These are phyloP conservation scores for Grosmannia serpens DNA, from an alignment of 2,329 filamentous ascomycete genomes.

Conservation along the genomic window DNA sequence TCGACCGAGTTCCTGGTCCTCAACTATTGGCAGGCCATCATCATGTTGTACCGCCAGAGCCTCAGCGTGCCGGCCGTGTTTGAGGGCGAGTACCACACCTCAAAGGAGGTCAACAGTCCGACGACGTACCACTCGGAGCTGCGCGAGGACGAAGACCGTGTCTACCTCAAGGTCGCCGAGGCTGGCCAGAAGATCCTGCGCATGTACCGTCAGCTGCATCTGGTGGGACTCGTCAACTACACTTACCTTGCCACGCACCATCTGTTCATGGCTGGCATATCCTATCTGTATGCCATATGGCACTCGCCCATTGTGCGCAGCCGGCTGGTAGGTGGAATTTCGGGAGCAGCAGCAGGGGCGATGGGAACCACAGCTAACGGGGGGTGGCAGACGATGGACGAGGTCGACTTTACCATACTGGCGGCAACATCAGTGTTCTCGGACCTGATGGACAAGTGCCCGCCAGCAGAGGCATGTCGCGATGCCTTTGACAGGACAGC, in stretches of 20 bases:
- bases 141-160: conserved; percentile 74
- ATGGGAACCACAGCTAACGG: too few species aligned
- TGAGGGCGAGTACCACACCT: conserved; percentile 62
- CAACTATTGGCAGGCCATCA: conserved; percentile 96
- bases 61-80: conserved; percentile 75
- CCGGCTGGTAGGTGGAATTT: conserved; percentile 53
- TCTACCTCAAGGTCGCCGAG: conserved; percentile 90
- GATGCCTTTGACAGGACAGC: conserved; percentile 93
- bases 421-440: conserved; percentile 86
- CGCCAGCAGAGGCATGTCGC: conserved; percentile 84
- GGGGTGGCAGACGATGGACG: conserved; percentile 59
- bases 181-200: conserved; percentile 87
- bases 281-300: conserved; percentile 95
- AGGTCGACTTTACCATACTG: conserved; percentile 94
- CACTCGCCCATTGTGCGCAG: conserved; percentile 83
- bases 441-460: conserved; percentile 88
- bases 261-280: conserved; percentile 93
- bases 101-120: conserved; percentile 52
- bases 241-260: conserved; percentile 94
- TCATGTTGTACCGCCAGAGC: conserved; percentile 90
- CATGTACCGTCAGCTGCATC: conserved; percentile 79
- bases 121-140: conserved; percentile 52
- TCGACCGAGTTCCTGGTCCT: conserved; percentile 82
- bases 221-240: conserved; percentile 84
- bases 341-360: too few species aligned